phyloP scores from a whole-genome alignment of 2,329 filamentous ascomycete genomes.

The Cordyceps farinosa region DNA sequence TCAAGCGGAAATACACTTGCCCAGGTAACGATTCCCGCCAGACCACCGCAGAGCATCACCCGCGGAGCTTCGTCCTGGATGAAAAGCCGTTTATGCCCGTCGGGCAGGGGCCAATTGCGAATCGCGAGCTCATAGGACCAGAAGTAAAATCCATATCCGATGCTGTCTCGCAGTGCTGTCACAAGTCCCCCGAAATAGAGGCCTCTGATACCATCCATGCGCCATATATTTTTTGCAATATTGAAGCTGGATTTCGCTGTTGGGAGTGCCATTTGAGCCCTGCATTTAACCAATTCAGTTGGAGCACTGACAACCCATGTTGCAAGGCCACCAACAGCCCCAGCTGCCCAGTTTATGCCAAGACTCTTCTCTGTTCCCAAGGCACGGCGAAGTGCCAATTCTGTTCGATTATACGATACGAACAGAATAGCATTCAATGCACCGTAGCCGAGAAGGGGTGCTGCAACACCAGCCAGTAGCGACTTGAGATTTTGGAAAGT shows the following conservation, averaged over 20 bases:
- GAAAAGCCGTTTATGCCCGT: conserved; percentile 22
- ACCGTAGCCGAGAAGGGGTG: conserved; percentile 84
- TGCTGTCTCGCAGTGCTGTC: conserved; percentile 76
- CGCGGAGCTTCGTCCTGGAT: conserved; percentile 51
- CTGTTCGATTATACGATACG: conserved; percentile 83
- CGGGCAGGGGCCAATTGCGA: conserved; percentile 45
- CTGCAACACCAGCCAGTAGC: conserved; percentile 65
- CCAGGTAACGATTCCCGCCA: conserved; percentile 88
- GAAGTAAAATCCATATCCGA: conserved; percentile 98
- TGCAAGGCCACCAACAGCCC: conserved; percentile 75
- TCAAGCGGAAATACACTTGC: conserved; percentile 86
- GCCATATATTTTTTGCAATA: conserved; percentile 60
- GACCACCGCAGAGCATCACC: conserved; percentile 75
- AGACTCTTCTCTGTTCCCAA: conserved; percentile 45
- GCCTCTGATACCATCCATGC: conserved; percentile 58
- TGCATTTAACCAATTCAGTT: conserved; percentile 87
- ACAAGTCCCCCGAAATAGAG: conserved; percentile 78
- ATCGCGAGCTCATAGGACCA: conserved; percentile 83
- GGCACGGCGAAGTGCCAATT: conserved; percentile 53
- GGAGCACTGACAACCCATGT: conserved; percentile 85
- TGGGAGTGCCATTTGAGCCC: conserved; percentile 63
- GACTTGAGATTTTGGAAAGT: conserved; percentile 35
- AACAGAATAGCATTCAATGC: conserved; percentile 89
- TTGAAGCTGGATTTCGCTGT: conserved; percentile 54
- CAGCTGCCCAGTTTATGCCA: conserved; percentile 71